phyloP scores from a whole-genome alignment of 148 eudicot genomes.

The Amaranthus palmeri region DNA sequence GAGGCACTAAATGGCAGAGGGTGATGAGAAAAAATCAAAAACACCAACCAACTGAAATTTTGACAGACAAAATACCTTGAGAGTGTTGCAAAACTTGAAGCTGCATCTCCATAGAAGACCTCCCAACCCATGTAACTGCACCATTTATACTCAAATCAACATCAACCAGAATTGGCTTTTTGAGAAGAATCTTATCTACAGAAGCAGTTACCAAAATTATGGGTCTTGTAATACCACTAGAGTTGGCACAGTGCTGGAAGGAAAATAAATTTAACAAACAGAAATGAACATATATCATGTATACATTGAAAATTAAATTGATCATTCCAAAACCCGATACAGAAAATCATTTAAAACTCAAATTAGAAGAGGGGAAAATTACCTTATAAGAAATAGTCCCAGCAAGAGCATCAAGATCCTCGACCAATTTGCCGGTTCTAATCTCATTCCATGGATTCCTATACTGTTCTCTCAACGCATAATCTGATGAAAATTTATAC shows the following conservation, averaged over 20 bases:
- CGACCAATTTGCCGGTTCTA: constrained; percentile 83
- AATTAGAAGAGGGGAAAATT: not conserved
- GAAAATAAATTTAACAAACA: constrained; percentile 5
- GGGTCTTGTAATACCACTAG: constrained; percentile 50
- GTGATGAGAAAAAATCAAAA: not conserved
- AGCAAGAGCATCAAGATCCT: constrained; percentile 95
- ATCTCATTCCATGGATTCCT: constrained; percentile 87
- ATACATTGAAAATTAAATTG: not conserved
- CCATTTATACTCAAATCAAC: constrained; percentile 60
- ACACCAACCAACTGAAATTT: not conserved
- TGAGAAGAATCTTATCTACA: constrained; percentile 85
- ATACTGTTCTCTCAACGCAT: constrained; percentile 75
- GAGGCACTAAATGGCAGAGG: too few relatives aligned
- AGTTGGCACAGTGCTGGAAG: constrained; percentile 59
- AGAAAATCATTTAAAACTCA: not conserved
- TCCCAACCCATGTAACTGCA: constrained; percentile 95
- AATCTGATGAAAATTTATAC: constrained; percentile 63
- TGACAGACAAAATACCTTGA: constrained; percentile 40
- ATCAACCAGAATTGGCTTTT: constrained; percentile 70
- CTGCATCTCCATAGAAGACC: constrained; percentile 93
- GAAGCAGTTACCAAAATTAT: constrained; percentile 85
- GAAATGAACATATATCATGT: not conserved
- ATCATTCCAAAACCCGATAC: not conserved
- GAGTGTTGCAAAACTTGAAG: constrained; percentile 63
- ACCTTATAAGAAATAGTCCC: constrained; percentile 92